Evolutionary conservation across 192 early-diverging fungal genomes (phyloP).

Genomic region (Linnemannia hyalina): DNA sequence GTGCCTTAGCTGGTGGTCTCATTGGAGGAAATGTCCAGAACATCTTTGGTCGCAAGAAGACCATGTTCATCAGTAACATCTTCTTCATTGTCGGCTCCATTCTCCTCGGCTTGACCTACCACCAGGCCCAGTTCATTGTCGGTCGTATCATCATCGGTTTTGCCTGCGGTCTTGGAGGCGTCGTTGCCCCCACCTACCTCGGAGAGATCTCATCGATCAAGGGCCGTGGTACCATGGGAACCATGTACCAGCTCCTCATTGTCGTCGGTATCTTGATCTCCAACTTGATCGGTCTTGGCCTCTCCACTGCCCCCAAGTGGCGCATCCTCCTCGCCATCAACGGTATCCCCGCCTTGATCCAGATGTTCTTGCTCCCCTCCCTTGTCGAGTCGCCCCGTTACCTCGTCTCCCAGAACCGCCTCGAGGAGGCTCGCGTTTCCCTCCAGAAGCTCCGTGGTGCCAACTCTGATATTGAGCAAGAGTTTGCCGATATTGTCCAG

Average conservation of each 20-base stretch:
- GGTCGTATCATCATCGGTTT: constrained; percentile 83
- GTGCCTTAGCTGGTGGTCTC: constrained; percentile 71
- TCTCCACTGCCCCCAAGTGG: constrained; percentile 76
- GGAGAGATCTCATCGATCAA: constrained; percentile 83
- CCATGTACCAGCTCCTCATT: constrained; percentile 81
- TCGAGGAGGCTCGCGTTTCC: constrained; percentile 67
- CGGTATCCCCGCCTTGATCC: constrained; percentile 70
- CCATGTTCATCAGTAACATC: constrained; percentile 77
- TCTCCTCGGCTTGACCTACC: constrained; percentile 71
- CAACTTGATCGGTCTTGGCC: constrained; percentile 73
- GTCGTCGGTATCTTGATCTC: constrained; percentile 84
- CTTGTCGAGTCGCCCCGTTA: constrained; percentile 84
- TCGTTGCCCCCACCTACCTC: constrained; percentile 76
- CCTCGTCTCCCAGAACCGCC: constrained; percentile 73
- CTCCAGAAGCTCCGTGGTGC: constrained; percentile 68
- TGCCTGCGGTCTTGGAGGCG: constrained; percentile 76
- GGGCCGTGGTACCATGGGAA: constrained; percentile 78
- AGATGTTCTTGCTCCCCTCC: constrained; percentile 72
- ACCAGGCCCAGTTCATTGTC: constrained; percentile 73
- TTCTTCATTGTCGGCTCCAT: constrained; percentile 75
- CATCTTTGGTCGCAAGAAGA: constrained; percentile 65
- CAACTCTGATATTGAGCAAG: constrained; percentile 66
- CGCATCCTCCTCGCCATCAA: constrained; percentile 76
- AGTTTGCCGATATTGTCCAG: constrained; percentile 74
- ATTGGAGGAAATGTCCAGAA: constrained; percentile 65